Evolutionary conservation across 305 asterid species (phyloP), one percentile per base, ranked within the genome.

Genomic region (Ajuga reptans): DNA sequence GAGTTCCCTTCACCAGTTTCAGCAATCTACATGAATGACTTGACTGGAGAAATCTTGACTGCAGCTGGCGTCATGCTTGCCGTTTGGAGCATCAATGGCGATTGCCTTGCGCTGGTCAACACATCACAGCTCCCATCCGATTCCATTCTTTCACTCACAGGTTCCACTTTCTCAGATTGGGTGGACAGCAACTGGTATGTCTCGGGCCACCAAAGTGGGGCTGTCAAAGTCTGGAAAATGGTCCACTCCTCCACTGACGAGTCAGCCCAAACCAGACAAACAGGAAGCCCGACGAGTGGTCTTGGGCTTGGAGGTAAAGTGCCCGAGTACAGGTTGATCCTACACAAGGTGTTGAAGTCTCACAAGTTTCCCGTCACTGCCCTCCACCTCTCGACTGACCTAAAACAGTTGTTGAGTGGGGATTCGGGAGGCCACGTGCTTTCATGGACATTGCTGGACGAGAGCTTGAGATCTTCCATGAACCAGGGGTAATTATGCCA

Each of bases 191-290:
- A 79, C 67, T 94, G 99, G 99, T 94, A 86, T 21, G 91, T 82
- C 64, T 94, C 99, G 0, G 99, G 99, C 37, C 99, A 94, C 85
- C 96, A 91, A 75, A 94, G 99, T 56, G 99, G 99, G 17, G 96
- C 98, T 6, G 84, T 91, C 64, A 94, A 94, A 84, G 84, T 94
- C 56, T 94, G 99, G 99, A 89, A 84, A 78, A 84, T 89, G 95
- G 90, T 94, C 50, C 99, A 94, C 77, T 82, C 84, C 66, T 82
- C 97, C n/a, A 74, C 79, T 10, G 86, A 86, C 72, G 96, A 84
- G 64, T 72, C 85, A 15, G 62, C 79, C 42, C 83, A 77, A 58
- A 61, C 77, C 27, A 87, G 86, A 78, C 78, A 78, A 69, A 61
- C 68, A 9, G 82, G 86, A 39, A 89, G 82, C 64, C 88, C 80